Base-by-base conservation (phyloP, 768 basidiomycete species). In the Hygrocybe coccinea region DNA sequence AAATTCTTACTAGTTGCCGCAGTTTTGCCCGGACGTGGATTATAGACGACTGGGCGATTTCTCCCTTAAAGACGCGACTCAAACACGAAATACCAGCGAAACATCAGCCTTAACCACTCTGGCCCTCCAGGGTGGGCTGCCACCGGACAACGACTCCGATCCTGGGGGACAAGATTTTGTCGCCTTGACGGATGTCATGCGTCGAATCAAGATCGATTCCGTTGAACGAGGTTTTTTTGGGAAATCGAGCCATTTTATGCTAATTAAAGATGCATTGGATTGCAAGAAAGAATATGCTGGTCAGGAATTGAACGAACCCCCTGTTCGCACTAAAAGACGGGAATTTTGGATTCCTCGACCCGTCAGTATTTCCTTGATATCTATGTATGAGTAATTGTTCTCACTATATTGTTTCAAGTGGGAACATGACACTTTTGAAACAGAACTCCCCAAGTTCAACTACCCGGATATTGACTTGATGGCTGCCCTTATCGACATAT, bases 401-500 rank as follows among this genome's bases (percentile, higher is more conserved):
- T 43, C 25, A 34, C 29, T 4, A 14, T 10, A 29, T 25, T 29
- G 22, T 36, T 41, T 35, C 3, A 39, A 54, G 52, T 76, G 74
- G 75, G 65, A 68, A 46, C 61, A 58, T 2, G 47, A 58, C 3
- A 61, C 65, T 45, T 64, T 66, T 3, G 34, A 50, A 1, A 10
- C 3, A 55, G 62, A 46, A 1, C 59, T 57, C 5, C 67, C 69
- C 5, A 56, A 56, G 8, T 81, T 77, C 59, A 50, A 43, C 21
- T 86, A 79, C 52, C 85, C 85, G 0, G 76, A 79, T 1, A 62
- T 69, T 3, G 83, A 84, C 46, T 74, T 93, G n/a, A 73, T 81
- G 8, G 55, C 62, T 1, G 59, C 62, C 0, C 77, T 95, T 21
- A 71, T 91, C 46, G 76, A 86, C 46, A 65, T 78, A 15, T 92